Base-by-base conservation (phyloP, 441 rosid genomes). In the Gossypium davidsonii region DNA sequence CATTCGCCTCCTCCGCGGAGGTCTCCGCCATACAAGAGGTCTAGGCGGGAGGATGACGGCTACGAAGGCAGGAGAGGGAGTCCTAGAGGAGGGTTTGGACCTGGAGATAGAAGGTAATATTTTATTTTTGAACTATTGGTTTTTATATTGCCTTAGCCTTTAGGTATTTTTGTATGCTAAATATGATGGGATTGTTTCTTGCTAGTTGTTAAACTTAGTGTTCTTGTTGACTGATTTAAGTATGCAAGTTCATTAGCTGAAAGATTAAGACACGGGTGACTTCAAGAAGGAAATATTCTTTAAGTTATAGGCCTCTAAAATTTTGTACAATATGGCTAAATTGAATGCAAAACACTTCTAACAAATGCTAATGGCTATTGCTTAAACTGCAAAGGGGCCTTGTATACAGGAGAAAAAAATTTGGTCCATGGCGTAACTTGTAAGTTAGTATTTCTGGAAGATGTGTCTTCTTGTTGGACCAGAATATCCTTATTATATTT, bases 11-110 rank as follows among this genome's bases (percentile, higher is more conserved):
- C 94, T 0, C 71, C 79, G 9, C 85, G 94, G 67, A 84, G 94
- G 64, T 90, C 90, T 10, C 90, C 94, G 15, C 89, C 91, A 15
- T 83, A 85, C 58, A 96, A 96, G 83, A 83, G 98, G 69, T 86
- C 88, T 1, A 87, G 99, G 80, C 87, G 94, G 65, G 97, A 96
- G 11, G 97, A 93, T 72, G 95, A 91, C 44, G 93, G 90, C 1
- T 90, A 84, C 52, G 93, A 90, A 18, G 89, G 86, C 25, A 85
- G 97, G 86, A 87, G 98, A 77, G 94, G 90, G 63, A 89, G 96
- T 64, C 97, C 95, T 23, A 80, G 92, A 61, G 91, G 90, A 31
- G 95, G 93, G 37, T 89, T 88, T 78, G 97, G 94, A 4, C 91
- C 85, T 10, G 93, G 89, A 0, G 97, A 89, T 51, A 82, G 98